Percentiles rank a stretch among this genome's conserved stretches.
These are phyloP conservation scores for Penicillium angulare DNA, from an alignment of 495 filamentous ascomycete species.

Conservation along the genomic window DNA sequence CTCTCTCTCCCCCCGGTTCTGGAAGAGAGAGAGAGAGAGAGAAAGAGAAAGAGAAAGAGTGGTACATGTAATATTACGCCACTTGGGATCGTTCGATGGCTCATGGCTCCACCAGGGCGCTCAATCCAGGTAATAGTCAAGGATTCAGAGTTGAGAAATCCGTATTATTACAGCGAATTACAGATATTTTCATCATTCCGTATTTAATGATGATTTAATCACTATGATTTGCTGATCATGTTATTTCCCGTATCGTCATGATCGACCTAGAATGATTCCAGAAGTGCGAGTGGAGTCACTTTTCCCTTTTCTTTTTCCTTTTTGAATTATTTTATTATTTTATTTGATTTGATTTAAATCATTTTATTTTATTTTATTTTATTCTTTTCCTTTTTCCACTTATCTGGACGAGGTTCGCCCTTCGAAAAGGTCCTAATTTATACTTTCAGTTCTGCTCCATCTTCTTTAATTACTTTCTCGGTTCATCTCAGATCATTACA, in stretches of 20 bases:
- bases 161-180: no score
- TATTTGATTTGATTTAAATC: background rate
- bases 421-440: background rate
- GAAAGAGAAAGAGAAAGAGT: no score
- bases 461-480: slow-evolving; percentile 1
- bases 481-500: no score
- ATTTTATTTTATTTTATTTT: no score
- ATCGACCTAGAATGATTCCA: slow-evolving; percentile 23
- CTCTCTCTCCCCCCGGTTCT: no score
- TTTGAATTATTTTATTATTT: background rate
- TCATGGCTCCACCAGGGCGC: background rate
- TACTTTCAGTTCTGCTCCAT: background rate
- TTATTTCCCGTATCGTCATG: slow-evolving; percentile 6
- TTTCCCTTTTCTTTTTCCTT: background rate
- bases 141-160: no score
- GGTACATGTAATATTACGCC: no score
- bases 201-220: no score
- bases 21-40: no score
- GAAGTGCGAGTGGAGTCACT: slow-evolving; percentile 9
- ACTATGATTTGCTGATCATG: background rate
- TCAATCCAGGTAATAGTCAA: background rate
- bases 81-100: no score
- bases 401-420: background rate
- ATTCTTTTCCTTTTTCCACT: no score
- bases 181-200: no score